Conservation (phyloP, 2,329 filamentous ascomycete species). For the Ceratocystis smalleyi region DNA sequence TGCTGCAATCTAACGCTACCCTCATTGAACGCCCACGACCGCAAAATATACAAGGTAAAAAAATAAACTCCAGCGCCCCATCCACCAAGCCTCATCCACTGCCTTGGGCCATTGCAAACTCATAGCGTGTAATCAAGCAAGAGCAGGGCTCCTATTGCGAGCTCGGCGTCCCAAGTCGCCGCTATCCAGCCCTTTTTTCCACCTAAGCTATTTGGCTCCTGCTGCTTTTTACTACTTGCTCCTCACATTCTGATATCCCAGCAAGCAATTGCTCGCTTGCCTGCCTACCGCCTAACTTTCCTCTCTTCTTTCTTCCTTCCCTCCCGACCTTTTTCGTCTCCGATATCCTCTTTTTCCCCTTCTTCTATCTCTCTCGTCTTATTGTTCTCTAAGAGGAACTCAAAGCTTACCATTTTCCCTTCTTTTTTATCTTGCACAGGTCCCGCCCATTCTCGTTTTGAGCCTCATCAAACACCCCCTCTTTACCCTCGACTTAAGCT, state of each 20-base stretch:
- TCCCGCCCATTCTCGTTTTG: slow-evolving; percentile 9
- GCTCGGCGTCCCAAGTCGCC: not conserved
- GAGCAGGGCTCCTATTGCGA: not conserved
- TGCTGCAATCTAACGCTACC: not conserved
- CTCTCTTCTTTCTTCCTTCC: not conserved
- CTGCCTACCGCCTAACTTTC: not conserved
- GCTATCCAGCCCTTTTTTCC: not conserved
- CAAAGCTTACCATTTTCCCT: slow-evolving; percentile 12
- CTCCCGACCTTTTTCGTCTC: slow-evolving; percentile 9
- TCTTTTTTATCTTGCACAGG: slow-evolving; percentile 14
- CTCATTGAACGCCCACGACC: not conserved
- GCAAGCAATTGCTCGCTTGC: not conserved
- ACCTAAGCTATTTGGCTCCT: not conserved
- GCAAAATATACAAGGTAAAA: not conserved
- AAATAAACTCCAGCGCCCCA: not conserved
- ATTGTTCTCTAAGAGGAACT: slow-evolving; percentile 3
- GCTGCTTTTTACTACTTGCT: not conserved
- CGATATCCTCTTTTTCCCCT: slow-evolving; percentile 5
- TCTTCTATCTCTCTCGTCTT: slow-evolving; percentile 2
- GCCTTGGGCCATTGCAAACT: not conserved
- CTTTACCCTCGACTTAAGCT: not conserved
- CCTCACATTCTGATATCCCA: not conserved
- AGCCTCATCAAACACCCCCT: slow-evolving; percentile 8
- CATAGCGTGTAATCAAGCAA: not conserved
- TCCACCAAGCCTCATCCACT: not conserved